A percentile compares a stretch with the other conserved stretches of the same genome.
Evolutionary conservation across 176 grass and related monocot genomes (phyloP).

Genomic region (Tillandsia leiboldiana): DNA sequence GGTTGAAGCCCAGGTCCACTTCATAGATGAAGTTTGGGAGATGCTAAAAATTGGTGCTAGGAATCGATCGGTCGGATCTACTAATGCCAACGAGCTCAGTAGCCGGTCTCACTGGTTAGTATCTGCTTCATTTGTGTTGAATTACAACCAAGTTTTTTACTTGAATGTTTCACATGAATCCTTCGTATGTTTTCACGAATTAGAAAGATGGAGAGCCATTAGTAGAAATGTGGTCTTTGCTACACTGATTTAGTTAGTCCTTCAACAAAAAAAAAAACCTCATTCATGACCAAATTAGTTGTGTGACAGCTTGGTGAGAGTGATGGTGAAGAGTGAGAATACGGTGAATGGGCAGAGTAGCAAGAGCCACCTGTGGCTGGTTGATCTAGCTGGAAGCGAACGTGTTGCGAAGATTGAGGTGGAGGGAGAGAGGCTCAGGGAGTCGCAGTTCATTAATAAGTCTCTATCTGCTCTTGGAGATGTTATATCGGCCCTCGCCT

Average conservation of each 20-base stretch:
- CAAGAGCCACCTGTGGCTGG: slow-evolving; percentile 79
- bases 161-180: too few species aligned
- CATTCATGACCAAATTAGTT: background rate
- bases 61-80: slow-evolving; percentile 90
- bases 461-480: slow-evolving; percentile 89
- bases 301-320: slow-evolving; percentile 64
- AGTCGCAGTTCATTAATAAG: slow-evolving; percentile 90
- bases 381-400: slow-evolving; percentile 94
- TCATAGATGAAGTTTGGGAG: slow-evolving; percentile 65
- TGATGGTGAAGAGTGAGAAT: slow-evolving; percentile 63
- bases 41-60: slow-evolving; percentile 57
- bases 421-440: slow-evolving; percentile 79
- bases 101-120: slow-evolving; percentile 84
- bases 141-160: background rate
- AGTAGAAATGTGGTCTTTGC: background rate
- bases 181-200: too few species aligned
- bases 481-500: slow-evolving; percentile 87
- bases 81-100: slow-evolving; percentile 78
- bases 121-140: background rate
- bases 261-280: background rate
- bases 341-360: slow-evolving; percentile 45
- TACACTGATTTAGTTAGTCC: background rate
- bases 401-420: slow-evolving; percentile 69
- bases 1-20: slow-evolving; percentile 48
- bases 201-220: too few species aligned